A percentile compares a stretch with the other conserved stretches of the same genome.
phyloP scores from a whole-genome alignment of 169 alveolate species.

The Plasmodium knowlesi region DNA sequence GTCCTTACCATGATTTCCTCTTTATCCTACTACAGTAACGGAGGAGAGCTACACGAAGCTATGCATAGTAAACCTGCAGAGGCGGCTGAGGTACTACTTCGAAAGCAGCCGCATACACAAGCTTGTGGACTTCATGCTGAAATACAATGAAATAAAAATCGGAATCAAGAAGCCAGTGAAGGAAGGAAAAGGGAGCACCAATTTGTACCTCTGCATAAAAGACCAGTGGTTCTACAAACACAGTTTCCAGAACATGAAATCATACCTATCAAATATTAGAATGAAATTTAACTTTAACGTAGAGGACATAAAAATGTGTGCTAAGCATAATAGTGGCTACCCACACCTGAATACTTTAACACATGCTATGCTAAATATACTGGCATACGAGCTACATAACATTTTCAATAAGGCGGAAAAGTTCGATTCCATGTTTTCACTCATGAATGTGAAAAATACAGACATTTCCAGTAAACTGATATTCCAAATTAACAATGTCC shows the following conservation, averaged over 20 bases:
- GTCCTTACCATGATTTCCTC: neutral
- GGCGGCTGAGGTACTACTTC: constrained; percentile 21
- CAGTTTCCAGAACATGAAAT: constrained; percentile 4
- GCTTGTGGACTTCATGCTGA: constrained; percentile 26
- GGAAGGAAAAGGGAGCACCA: neutral
- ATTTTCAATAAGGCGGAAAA: constrained; percentile 16
- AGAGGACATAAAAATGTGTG: constrained; percentile 37
- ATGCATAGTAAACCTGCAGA: constrained; percentile 12
- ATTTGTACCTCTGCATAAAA: constrained; percentile 37
- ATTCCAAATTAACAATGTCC: constrained; percentile 25
- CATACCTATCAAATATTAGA: constrained; percentile 16
- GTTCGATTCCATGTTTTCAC: constrained; percentile 26
- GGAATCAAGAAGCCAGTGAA: neutral
- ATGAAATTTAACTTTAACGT: constrained; percentile 17
- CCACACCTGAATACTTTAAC: constrained; percentile 31
- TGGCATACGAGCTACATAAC: constrained; percentile 59
- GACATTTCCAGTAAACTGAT: constrained; percentile 14
- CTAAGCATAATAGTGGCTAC: neutral
- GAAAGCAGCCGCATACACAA: constrained; percentile 28
- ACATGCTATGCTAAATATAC: constrained; percentile 34
- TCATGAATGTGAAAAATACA: constrained; percentile 1
- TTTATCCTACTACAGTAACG: neutral
- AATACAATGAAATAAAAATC: constrained; percentile 28
- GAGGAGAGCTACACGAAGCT: constrained; percentile 15
- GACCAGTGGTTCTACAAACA: constrained; percentile 60